These are phyloP conservation scores for Paulownia fortunei DNA, from an alignment of 257 asterid genomes.

Conservation along the genomic window DNA sequence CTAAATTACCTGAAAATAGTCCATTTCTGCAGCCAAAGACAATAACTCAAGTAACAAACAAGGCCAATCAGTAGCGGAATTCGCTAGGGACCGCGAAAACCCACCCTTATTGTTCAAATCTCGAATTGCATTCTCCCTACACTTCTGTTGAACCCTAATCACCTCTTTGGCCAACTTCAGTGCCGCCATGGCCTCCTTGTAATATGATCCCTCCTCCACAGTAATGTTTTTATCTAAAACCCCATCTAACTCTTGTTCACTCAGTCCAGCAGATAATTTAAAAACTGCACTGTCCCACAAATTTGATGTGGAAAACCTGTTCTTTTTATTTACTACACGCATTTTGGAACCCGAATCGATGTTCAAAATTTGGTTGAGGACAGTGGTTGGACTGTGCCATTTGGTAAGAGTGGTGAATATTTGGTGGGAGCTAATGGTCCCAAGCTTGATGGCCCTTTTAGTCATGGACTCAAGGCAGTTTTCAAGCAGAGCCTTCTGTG, in stretches of 20 bases:
- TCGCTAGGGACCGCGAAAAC: slow-evolving; percentile 82
- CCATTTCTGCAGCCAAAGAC: slow-evolving; percentile 88
- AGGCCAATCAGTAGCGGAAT: slow-evolving; percentile 98
- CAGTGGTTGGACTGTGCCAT: slow-evolving; percentile 86
- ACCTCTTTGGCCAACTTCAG: slow-evolving; percentile 94
- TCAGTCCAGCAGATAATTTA: slow-evolving; percentile 55
- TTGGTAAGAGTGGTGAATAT: slow-evolving; percentile 76
- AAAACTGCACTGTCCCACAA: slow-evolving; percentile 91
- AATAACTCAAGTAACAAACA: slow-evolving; percentile 85
- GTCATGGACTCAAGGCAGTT: slow-evolving; percentile 79
- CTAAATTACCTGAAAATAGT: slow-evolving; percentile 83
- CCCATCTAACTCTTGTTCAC: slow-evolving; percentile 61
- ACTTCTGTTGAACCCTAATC: slow-evolving; percentile 67
- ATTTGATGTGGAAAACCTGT: slow-evolving; percentile 49
- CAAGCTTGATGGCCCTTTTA: slow-evolving; percentile 69
- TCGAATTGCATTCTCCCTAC: slow-evolving; percentile 83
- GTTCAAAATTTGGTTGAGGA: slow-evolving; percentile 66
- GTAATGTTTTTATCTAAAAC: slow-evolving; percentile 44
- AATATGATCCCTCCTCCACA: slow-evolving; percentile 64
- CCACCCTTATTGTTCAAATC: slow-evolving; percentile 78
- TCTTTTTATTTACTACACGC: slow-evolving; percentile 39
- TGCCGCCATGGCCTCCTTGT: slow-evolving; percentile 82
- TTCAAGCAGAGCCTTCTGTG: slow-evolving; percentile 69
- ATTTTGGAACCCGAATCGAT: slow-evolving; percentile 34
- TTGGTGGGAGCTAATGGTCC: slow-evolving; percentile 84